Evolutionary conservation across 768 basidiomycete genomes (phyloP).

Genomic region (Lentinus tigrinus): DNA sequence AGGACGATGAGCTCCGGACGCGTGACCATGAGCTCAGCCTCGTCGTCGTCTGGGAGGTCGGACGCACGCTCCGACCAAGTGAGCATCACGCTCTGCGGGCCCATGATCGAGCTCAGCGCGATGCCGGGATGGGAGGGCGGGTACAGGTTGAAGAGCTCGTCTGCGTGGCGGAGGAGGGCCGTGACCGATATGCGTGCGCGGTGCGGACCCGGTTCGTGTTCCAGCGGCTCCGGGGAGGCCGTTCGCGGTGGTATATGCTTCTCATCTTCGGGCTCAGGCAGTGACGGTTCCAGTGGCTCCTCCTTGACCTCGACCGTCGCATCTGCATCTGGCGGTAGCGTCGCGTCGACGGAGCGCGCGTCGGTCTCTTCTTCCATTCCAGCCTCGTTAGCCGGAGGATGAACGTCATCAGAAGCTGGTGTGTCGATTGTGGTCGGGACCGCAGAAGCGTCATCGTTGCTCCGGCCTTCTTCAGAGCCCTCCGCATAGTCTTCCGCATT

Average conservation of each 20-base stretch:
- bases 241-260: neutral
- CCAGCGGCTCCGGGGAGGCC: constrained; percentile 5
- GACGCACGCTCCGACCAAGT: constrained; percentile 62
- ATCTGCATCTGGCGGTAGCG: neutral
- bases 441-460: too few relatives aligned
- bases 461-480: too few relatives aligned
- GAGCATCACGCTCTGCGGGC: constrained; percentile 71
- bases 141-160: constrained; percentile 54
- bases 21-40: constrained; percentile 60
- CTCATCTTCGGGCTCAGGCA: constrained; percentile 1
- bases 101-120: constrained; percentile 60
- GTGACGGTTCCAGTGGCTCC: neutral
- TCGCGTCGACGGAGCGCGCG: neutral
- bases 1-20: constrained; percentile 57
- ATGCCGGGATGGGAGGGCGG: constrained; percentile 62
- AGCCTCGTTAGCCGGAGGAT: neutral
- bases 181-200: constrained; percentile 42
- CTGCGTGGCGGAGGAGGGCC: constrained; percentile 53
- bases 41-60: constrained; percentile 48
- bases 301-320: neutral
- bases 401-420: neutral
- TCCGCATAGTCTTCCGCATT: neutral
- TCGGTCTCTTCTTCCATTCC: too few relatives aligned
- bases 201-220: constrained; percentile 15
- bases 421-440: neutral